Percentiles rank a stretch among this genome's conserved stretches.
These are phyloP conservation scores for Irpex rosettiformis DNA, from an alignment of 1,284 basidiomycete species.

Conservation along the genomic window DNA sequence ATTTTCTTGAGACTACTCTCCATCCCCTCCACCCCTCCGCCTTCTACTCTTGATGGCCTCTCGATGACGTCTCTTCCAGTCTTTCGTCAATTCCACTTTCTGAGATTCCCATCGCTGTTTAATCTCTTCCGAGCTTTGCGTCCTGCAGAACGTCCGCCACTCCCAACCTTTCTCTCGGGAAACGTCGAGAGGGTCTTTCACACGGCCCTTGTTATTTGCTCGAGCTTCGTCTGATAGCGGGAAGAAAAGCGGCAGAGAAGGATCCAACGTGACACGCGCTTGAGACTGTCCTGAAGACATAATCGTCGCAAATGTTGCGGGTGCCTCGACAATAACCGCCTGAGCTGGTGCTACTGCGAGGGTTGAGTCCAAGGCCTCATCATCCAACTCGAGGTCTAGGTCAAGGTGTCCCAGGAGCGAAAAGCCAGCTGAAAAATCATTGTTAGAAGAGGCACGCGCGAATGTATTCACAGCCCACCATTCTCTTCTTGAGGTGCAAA, in stretches of 20 bases:
- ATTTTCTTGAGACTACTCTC: conserved; percentile 12
- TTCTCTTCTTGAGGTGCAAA: conserved; percentile 67
- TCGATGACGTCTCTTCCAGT: conserved; percentile 77
- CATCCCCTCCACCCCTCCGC: conserved; percentile 39
- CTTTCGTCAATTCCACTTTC: conserved; percentile 68
- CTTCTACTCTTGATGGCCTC: conserved; percentile 69
- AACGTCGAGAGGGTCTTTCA: conserved; percentile 41
- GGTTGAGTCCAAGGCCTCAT: conserved; percentile 37
- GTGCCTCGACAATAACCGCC: conserved; percentile 7
- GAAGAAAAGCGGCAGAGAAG: conserved; percentile 61
- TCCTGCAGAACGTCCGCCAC: conserved; percentile 44
- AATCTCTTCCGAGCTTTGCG: conserved; percentile 59
- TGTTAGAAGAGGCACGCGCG: neutral
- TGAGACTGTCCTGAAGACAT: conserved; percentile 6
- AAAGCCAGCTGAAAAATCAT: conserved; percentile 40
- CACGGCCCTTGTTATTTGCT: conserved; percentile 7
- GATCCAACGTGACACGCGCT: conserved; percentile 38
- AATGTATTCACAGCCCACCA: conserved; percentile 34
- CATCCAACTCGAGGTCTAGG: conserved; percentile 53
- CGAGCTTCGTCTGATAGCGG: conserved; percentile 33
- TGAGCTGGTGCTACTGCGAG: conserved; percentile 11
- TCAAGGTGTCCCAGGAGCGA: conserved; percentile 68
- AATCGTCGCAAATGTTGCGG: conserved; percentile 1
- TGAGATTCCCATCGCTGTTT: conserved; percentile 67
- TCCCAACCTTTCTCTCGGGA: conserved; percentile 33